Evolutionary conservation across 2,329 filamentous ascomycete species (phyloP).

Genomic region (Neofusicoccum cordaticola): DNA sequence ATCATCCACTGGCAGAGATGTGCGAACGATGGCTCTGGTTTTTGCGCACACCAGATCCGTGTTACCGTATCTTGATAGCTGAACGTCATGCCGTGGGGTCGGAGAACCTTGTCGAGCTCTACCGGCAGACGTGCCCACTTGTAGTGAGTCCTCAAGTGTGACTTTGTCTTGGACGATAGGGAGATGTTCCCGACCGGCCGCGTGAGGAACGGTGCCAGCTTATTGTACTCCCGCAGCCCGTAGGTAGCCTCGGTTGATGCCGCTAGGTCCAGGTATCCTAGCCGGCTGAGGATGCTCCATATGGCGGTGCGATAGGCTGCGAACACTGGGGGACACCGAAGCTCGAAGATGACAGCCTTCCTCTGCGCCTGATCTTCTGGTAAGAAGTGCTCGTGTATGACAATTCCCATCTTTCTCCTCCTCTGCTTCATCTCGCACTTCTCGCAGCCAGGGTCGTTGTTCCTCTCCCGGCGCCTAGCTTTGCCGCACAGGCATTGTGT

Average conservation of each 20-base stretch:
- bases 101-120: slow-evolving; percentile 41
- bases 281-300: slow-evolving; percentile 45
- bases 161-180: slow-evolving; percentile 48
- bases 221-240: no score
- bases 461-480: not conserved
- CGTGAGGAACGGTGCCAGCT: slow-evolving; percentile 17
- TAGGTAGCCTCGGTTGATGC: slow-evolving; percentile 9
- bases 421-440: slow-evolving; percentile 43
- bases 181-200: slow-evolving; percentile 26
- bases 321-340: slow-evolving; percentile 46
- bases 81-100: slow-evolving; percentile 47
- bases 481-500: slow-evolving; percentile 32
- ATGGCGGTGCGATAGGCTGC: slow-evolving; percentile 52
- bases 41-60: slow-evolving; percentile 38
- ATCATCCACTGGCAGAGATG: slow-evolving; percentile 45
- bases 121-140: slow-evolving; percentile 41
- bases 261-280: slow-evolving; percentile 30
- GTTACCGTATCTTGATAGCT: slow-evolving; percentile 47
- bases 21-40: slow-evolving; percentile 39
- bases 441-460: slow-evolving; percentile 35
- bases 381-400: slow-evolving; percentile 50
- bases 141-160: slow-evolving; percentile 51
- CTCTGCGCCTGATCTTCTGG: slow-evolving; percentile 36
- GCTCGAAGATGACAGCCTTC: slow-evolving; percentile 53
- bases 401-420: slow-evolving; percentile 44